These are phyloP conservation scores for Extremus antarcticus DNA, from an alignment of 495 filamentous ascomycete genomes.

Conservation along the genomic window DNA sequence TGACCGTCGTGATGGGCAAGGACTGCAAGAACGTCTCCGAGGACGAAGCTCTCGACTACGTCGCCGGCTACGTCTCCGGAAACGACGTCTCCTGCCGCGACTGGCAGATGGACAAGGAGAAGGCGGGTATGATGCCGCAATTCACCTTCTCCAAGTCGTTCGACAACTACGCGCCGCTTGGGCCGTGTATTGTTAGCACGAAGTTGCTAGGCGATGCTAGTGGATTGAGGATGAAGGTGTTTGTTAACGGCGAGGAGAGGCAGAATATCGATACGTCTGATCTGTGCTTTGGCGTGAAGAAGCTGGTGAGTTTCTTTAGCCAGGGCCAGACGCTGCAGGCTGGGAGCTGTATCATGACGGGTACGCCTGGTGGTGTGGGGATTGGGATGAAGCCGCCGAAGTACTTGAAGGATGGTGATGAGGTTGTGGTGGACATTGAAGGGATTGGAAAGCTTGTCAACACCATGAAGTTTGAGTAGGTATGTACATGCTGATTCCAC, in stretches of 20 bases:
- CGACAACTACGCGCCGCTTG: conserved; percentile 31
- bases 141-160: conserved; percentile 31
- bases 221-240: conserved; percentile 28
- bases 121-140: conserved; percentile 29
- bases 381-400: conserved; percentile 43
- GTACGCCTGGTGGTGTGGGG: conserved; percentile 31
- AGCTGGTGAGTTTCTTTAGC: conserved; percentile 25
- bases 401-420: conserved; percentile 48
- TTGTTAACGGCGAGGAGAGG: conserved; percentile 33
- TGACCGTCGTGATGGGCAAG: conserved; percentile 37
- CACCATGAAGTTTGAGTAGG: conserved; percentile 24
- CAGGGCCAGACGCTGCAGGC: conserved; percentile 25
- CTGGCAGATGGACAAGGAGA: conserved; percentile 35
- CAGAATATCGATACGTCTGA: conserved; percentile 31
- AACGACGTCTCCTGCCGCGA: conserved; percentile 43
- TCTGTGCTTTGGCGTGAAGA: conserved; percentile 31
- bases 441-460: conserved; percentile 33
- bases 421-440: conserved; percentile 47
- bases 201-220: conserved; percentile 23
- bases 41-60: conserved; percentile 34
- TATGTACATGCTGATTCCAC: neutral
- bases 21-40: conserved; percentile 38
- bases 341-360: conserved; percentile 27
- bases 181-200: conserved; percentile 30
- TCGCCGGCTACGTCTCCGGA: conserved; percentile 39